Evolutionary conservation across 1,139 yeast genomes (phyloP).

Genomic region (Candida neerlandica): DNA sequence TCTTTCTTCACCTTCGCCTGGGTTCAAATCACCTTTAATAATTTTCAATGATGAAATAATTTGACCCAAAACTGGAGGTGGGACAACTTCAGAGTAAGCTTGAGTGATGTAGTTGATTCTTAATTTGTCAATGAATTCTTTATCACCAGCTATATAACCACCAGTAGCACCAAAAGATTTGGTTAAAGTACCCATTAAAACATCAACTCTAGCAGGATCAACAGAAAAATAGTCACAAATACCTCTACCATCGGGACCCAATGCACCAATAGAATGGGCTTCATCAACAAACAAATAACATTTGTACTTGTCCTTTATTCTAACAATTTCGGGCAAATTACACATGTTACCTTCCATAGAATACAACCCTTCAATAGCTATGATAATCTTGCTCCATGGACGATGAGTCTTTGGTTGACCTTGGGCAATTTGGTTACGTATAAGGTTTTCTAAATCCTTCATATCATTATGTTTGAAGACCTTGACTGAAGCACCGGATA

Average conservation of each 20-base stretch:
- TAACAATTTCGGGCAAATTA: slow-evolving; percentile 76
- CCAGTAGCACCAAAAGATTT: slow-evolving; percentile 99
- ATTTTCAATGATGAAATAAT: slow-evolving; percentile 78
- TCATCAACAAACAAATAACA: slow-evolving; percentile 92
- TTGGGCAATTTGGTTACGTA: slow-evolving; percentile 87
- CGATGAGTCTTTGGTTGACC: slow-evolving; percentile 97
- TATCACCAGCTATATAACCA: slow-evolving; percentile 85
- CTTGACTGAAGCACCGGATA: slow-evolving; percentile 91
- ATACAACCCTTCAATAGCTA: slow-evolving; percentile 94
- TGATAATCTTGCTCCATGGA: slow-evolving; percentile 93
- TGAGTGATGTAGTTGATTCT: slow-evolving; percentile 75
- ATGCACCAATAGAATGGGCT: slow-evolving; percentile 97
- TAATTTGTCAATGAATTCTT: slow-evolving; percentile 68
- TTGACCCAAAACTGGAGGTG: slow-evolving; percentile 91
- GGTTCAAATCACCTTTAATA: slow-evolving; percentile 78
- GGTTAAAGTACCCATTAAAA: slow-evolving; percentile 96
- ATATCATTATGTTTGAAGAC: slow-evolving; percentile 93
- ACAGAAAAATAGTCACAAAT: slow-evolving; percentile 90
- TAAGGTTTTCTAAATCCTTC: slow-evolving; percentile 72
- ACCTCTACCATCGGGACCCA: slow-evolving; percentile 93
- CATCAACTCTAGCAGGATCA: slow-evolving; percentile 73
- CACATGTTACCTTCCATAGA: slow-evolving; percentile 98
- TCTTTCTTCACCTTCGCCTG: slow-evolving; percentile 93
- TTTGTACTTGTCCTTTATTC: slow-evolving; percentile 80
- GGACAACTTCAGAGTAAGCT: slow-evolving; percentile 78